A percentile compares a stretch with the other conserved stretches of the same genome.
Conservation (phyloP, 441 rosid species). For the Adansonia gregorii region DNA sequence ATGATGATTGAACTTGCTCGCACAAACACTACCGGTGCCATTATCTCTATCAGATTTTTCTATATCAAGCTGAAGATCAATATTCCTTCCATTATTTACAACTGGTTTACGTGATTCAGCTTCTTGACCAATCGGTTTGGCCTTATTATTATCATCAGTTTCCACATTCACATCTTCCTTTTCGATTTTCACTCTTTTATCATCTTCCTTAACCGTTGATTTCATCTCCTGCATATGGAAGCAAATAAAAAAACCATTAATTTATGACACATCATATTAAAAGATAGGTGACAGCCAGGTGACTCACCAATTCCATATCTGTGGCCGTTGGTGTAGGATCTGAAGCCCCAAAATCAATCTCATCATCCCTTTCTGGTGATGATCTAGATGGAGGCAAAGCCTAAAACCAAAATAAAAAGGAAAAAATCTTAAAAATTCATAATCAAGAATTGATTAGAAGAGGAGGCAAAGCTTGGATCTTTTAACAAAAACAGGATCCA, state of each 20-base stretch:
- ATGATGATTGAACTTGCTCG: slow-evolving; percentile 45
- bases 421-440: not conserved
- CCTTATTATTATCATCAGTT: slow-evolving; percentile 50
- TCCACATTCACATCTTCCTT: slow-evolving; percentile 48
- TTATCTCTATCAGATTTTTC: slow-evolving; percentile 69
- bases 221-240: slow-evolving; percentile 55
- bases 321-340: slow-evolving; percentile 63
- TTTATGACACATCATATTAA: slow-evolving; percentile 27
- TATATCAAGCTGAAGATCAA: slow-evolving; percentile 75
- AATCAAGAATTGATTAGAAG: not conserved
- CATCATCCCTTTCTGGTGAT: slow-evolving; percentile 83
- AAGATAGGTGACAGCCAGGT: not conserved
- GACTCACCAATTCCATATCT: slow-evolving; percentile 69
- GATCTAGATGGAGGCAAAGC: slow-evolving; percentile 87
- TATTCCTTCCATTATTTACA: slow-evolving; percentile 50
- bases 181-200: slow-evolving; percentile 39
- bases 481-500: slow-evolving; percentile 28
- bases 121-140: slow-evolving; percentile 43
- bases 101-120: slow-evolving; percentile 52
- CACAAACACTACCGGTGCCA: slow-evolving; percentile 36
- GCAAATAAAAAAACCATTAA: slow-evolving; percentile 30
- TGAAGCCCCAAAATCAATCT: slow-evolving; percentile 58
- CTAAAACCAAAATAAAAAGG: slow-evolving; percentile 39
- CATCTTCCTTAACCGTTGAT: slow-evolving; percentile 52
- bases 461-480: not conserved